Evolutionary conservation across 2,329 filamentous ascomycete species (phyloP).

Genomic region (Neocucurbitaria cava): DNA sequence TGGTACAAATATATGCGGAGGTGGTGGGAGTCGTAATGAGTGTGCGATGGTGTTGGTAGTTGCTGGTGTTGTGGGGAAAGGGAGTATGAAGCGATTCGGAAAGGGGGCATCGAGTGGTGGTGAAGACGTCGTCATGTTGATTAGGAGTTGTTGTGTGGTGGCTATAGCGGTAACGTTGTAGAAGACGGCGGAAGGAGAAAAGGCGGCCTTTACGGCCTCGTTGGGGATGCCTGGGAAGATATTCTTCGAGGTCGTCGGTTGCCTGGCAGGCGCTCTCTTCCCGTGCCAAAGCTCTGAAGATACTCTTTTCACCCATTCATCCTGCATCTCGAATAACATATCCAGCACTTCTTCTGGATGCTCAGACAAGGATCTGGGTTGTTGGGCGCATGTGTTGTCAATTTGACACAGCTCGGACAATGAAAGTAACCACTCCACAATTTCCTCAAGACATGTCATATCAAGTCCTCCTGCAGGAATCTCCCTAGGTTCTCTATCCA

Average conservation of each 20-base stretch:
- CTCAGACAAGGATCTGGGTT: neutral
- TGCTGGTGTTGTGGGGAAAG: no score
- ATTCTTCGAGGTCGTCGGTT: no score
- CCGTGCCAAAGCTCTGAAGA: no score
- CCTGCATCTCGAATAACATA: no score
- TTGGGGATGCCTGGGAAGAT: no score
- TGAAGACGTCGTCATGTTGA: neutral
- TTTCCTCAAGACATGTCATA: neutral
- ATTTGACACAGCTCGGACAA: no score
- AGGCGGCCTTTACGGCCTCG: no score
- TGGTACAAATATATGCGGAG: slow-evolving; percentile 5
- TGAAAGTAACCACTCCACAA: neutral
- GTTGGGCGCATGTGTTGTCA: no score
- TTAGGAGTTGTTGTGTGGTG: neutral
- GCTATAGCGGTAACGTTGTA: neutral
- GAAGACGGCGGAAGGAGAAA: no score
- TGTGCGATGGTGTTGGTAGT: slow-evolving; percentile 4
- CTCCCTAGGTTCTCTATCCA: neutral
- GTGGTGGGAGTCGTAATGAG: slow-evolving; percentile 6
- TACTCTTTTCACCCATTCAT: no score
- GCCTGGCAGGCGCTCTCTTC: no score
- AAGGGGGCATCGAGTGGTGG: neutral
- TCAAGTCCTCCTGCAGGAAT: neutral
- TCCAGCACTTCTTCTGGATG: no score
- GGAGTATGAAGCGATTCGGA: neutral